A percentile compares a stretch with the other conserved stretches of the same genome.
Conservation (phyloP, 2,329 filamentous ascomycete genomes). For the Akanthomyces uredinophilus region DNA sequence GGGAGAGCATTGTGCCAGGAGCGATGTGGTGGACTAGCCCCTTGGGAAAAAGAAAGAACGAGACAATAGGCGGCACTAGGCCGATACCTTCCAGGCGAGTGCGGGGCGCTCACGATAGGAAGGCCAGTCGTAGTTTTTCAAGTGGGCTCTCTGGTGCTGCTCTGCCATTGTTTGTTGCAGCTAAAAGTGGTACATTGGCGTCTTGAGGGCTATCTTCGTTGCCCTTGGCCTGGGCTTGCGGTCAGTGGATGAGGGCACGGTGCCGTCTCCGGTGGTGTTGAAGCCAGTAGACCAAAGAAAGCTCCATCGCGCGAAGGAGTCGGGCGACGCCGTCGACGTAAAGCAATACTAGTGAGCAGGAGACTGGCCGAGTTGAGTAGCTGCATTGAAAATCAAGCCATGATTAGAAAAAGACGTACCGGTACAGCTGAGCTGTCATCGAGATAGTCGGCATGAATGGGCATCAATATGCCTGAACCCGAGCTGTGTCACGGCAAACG, state of each 20-base stretch:
- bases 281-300: neutral
- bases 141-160: neutral
- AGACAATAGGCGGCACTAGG: neutral
- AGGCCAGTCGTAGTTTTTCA: neutral
- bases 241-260: neutral
- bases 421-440: neutral
- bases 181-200: neutral
- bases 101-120: neutral
- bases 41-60: slow-evolving; percentile 7
- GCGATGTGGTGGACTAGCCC: neutral
- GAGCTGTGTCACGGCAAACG: neutral
- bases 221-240: neutral
- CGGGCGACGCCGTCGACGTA: neutral
- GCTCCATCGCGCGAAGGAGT: neutral
- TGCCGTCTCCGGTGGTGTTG: neutral
- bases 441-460: neutral
- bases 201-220: neutral
- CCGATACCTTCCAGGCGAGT: neutral
- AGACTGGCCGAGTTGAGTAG: neutral
- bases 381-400: neutral
- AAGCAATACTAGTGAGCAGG: neutral
- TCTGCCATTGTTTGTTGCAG: neutral
- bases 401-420: neutral
- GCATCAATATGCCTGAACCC: neutral
- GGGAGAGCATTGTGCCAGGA: neutral